phyloP scores from a whole-genome alignment of 2,329 filamentous ascomycete species.

The Lomentospora prolificans region DNA sequence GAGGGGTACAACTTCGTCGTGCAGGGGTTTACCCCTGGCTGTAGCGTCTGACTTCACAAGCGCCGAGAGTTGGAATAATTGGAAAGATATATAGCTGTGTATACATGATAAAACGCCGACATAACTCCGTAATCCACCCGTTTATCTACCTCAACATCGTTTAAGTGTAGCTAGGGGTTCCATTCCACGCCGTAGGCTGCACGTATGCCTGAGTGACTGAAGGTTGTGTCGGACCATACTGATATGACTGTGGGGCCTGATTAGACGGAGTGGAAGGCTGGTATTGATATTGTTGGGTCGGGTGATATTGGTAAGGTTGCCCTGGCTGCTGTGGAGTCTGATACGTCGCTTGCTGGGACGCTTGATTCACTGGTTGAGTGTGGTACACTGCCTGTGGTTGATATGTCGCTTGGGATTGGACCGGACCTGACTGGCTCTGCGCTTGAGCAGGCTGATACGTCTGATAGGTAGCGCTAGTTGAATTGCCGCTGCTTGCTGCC shows the following conservation, averaged over 20 bases:
- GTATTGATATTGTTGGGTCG: background rate
- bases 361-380: conserved; percentile 1
- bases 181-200: background rate
- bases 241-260: background rate
- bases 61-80: too few species aligned
- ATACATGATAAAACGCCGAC: too few species aligned
- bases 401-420: conserved; percentile 5
- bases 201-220: background rate
- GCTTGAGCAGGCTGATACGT: background rate
- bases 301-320: background rate
- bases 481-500: background rate
- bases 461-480: background rate
- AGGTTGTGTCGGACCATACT: background rate
- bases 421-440: background rate
- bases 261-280: background rate
- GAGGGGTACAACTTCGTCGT: too few species aligned
- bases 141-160: background rate
- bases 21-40: too few species aligned
- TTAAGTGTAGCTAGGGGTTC: background rate
- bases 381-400: background rate
- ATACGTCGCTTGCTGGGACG: background rate
- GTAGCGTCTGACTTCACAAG: too few species aligned
- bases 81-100: too few species aligned
- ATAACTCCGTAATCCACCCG: too few species aligned
- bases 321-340: background rate